Conservation (phyloP, 2,329 filamentous ascomycete species). For the Conoideocrella luteorostrata region DNA sequence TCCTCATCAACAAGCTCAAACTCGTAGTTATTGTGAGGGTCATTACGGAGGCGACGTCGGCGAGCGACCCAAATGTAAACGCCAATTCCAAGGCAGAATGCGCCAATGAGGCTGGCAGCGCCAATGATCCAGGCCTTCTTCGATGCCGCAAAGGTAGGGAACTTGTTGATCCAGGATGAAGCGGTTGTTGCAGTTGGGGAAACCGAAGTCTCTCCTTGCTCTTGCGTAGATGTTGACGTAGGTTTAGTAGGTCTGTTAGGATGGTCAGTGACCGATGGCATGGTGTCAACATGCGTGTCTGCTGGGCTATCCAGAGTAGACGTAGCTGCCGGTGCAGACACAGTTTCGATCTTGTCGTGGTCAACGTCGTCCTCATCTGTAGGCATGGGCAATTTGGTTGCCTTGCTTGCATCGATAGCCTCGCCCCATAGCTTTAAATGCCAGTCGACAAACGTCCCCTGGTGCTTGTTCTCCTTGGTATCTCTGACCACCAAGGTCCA, state of each 20-base stretch:
- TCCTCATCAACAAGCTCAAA: slow-evolving; percentile 89
- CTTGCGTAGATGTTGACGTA: slow-evolving; percentile 7
- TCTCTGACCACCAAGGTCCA: slow-evolving; percentile 93
- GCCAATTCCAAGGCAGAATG: slow-evolving; percentile 78
- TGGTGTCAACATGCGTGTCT: slow-evolving; percentile 28
- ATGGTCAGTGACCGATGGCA: slow-evolving; percentile 59
- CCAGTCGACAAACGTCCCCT: slow-evolving; percentile 83
- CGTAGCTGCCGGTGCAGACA: slow-evolving; percentile 17
- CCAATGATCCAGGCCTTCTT: slow-evolving; percentile 93
- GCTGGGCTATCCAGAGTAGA: slow-evolving; percentile 42
- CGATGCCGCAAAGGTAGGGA: slow-evolving; percentile 85
- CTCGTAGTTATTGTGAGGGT: slow-evolving; percentile 77
- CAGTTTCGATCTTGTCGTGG: slow-evolving; percentile 58
- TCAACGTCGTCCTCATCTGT: slow-evolving; percentile 77
- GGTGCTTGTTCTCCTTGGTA: slow-evolving; percentile 66
- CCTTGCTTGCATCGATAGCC: slow-evolving; percentile 66
- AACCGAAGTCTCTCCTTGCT: not conserved
- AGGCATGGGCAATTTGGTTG: slow-evolving; percentile 73
- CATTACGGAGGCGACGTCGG: slow-evolving; percentile 67
- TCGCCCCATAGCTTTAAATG: slow-evolving; percentile 93
- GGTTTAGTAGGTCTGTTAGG: slow-evolving; percentile 56
- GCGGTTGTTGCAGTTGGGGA: slow-evolving; percentile 21
- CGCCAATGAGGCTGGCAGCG: slow-evolving; percentile 71
- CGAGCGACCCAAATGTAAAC: slow-evolving; percentile 76
- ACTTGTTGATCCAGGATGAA: slow-evolving; percentile 74